phyloP scores from a whole-genome alignment of 1,284 basidiomycete genomes.

The Sanghuangporus baumii region DNA sequence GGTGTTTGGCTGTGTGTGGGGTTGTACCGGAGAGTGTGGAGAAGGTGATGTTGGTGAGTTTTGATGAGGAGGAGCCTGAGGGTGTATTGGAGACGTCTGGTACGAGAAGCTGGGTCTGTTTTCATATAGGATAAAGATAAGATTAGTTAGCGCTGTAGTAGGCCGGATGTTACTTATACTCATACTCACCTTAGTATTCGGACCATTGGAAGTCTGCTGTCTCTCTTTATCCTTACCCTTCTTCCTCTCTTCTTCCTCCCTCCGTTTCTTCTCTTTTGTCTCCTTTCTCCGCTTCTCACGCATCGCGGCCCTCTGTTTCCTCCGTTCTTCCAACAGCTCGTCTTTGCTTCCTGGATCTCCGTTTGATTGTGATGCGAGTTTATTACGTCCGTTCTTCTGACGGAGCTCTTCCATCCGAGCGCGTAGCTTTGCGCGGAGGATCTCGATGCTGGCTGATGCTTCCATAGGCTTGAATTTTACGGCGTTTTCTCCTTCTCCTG shows the following conservation, averaged over 20 bases:
- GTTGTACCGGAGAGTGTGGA: constrained; percentile 50
- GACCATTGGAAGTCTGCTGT: constrained; percentile 23
- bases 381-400: constrained; percentile 29
- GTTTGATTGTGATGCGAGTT: constrained; percentile 22
- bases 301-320: constrained; percentile 71
- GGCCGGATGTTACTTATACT: too few species aligned
- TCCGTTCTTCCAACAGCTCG: constrained; percentile 74
- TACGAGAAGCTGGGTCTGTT: constrained; percentile 71
- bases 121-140: not conserved
- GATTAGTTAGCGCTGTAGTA: too few species aligned
- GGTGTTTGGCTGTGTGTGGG: constrained; percentile 43
- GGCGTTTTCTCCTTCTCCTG: constrained; percentile 22
- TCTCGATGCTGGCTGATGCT: constrained; percentile 56
- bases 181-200: constrained; percentile 43
- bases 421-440: constrained; percentile 76
- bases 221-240: constrained; percentile 40
- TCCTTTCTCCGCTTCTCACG: constrained; percentile 79
- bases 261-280: constrained; percentile 72
- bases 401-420: constrained; percentile 70
- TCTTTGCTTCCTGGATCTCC: constrained; percentile 54
- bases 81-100: constrained; percentile 36
- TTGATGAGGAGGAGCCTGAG: constrained; percentile 33
- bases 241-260: constrained; percentile 46
- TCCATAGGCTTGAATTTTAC: constrained; percentile 59
- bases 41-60: constrained; percentile 64